Evolutionary conservation across 768 basidiomycete genomes (phyloP).

Genomic region (Boletus sensibilis): DNA sequence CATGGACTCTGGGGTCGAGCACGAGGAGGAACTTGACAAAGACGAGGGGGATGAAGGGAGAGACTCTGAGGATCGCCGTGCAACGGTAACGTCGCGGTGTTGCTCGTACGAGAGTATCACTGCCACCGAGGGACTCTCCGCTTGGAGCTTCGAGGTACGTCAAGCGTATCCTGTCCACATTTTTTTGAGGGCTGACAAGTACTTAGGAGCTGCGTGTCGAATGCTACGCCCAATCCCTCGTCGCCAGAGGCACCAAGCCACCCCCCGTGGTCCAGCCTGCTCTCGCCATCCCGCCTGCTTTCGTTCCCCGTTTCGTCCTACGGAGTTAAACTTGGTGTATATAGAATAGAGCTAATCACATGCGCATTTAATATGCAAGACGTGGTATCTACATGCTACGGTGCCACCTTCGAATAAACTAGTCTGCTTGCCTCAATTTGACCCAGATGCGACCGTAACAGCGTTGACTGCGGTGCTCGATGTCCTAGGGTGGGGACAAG

Average conservation of each 20-base stretch:
- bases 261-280: slow-evolving; percentile 13
- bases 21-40: neutral
- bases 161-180: neutral
- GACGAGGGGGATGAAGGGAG: neutral
- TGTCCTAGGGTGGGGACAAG: neutral
- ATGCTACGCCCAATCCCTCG: slow-evolving; percentile 31
- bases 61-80: neutral
- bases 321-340: neutral
- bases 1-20: neutral
- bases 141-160: slow-evolving; percentile 33
- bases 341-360: neutral
- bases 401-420: slow-evolving; percentile 5
- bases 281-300: slow-evolving; percentile 31
- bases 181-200: neutral
- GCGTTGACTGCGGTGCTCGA: neutral
- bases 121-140: slow-evolving; percentile 21
- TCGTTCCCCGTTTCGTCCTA: slow-evolving; percentile 18
- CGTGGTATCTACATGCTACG: slow-evolving; percentile 7
- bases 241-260: slow-evolving; percentile 26
- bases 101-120: slow-evolving; percentile 29
- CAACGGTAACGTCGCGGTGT: neutral
- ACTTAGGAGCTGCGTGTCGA: slow-evolving; percentile 28
- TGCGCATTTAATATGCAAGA: slow-evolving; percentile 9
- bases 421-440: neutral
- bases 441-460: neutral